Base-by-base conservation (phyloP, 345 rosid genomes). In the Hirschfeldia incana region DNA sequence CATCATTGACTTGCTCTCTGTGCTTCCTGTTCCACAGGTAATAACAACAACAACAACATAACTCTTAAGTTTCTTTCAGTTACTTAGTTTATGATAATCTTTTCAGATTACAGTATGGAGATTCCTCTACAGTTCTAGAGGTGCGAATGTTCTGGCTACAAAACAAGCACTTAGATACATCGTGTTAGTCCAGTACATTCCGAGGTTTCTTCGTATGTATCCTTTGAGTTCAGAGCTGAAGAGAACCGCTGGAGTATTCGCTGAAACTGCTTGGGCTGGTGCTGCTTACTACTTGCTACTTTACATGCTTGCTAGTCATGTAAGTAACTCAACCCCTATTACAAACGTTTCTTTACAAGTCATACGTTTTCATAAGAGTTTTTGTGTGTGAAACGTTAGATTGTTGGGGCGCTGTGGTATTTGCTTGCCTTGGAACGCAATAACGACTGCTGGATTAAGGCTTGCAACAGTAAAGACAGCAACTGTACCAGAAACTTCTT, bases 251-350 rank as follows among this genome's bases (percentile, higher is more conserved):
- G 98, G 99, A 5, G 98, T 95, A 36, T 90, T 95, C 70, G 98
- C 97, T 57, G 96, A 95, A 85, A 91, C 98, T 51, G 97, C 97
- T 10, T 93, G 98, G 99, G 97, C 98, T 4, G 99, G 99, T 82
- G 99, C 99, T 83, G 99, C 91, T 34, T 93, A 84, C 76, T 93
- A 95, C 86, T 79, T 95, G 84, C 89, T 95, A 7, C 74, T 93
- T 33, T 95, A 93, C 89, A 91, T 95, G 97, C 98, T 95, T 65
- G 97, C 96, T 29, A 95, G 99, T 87, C 99, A 95, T 87, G 99
- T 93, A 73, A 93, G 96, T 81, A 32, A 60, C 8, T 2, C 7
- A 36, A 36, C 8, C 9, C 78, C 13, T 13, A 11, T 1, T 28
- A 11, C 62, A 21, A 59, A n/a, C 3, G 64, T 59, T 42, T 60